Conservation (phyloP, 2,329 filamentous ascomycete genomes). For the Trichoderma sp. region DNA sequence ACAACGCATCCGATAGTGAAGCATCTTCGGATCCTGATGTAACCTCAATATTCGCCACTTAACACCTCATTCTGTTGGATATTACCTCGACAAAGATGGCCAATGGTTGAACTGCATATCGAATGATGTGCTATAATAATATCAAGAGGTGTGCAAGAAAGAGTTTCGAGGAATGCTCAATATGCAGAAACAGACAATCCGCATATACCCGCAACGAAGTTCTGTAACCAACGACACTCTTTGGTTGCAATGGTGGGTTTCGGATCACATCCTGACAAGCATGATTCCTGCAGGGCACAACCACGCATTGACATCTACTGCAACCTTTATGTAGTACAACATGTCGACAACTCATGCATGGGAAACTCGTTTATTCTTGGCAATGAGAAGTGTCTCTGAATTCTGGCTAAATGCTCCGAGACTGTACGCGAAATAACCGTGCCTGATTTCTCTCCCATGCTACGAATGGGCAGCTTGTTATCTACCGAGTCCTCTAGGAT, state of each 20-base stretch:
- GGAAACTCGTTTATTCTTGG: not conserved
- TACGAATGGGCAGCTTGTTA: not conserved
- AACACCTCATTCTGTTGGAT: not conserved
- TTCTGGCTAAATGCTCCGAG: not conserved
- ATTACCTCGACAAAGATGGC: not conserved
- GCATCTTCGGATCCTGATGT: slow-evolving; percentile 14
- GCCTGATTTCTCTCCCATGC: not conserved
- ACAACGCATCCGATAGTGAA: not conserved
- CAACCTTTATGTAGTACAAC: not conserved
- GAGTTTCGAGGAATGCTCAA: not conserved
- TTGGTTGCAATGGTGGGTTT: not conserved
- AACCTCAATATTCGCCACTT: slow-evolving; percentile 15
- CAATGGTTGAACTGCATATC: not conserved
- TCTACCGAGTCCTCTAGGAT: not conserved
- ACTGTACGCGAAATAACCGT: not conserved
- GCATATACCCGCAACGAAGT: not conserved
- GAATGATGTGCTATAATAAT: not conserved
- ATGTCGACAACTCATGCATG: not conserved
- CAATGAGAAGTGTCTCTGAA: not conserved
- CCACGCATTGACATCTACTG: not conserved
- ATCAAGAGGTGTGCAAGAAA: not conserved
- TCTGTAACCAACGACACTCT: not conserved
- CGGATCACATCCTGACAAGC: not conserved
- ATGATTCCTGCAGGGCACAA: not conserved
- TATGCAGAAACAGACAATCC: not conserved